A percentile compares a stretch with the other conserved stretches of the same genome.
These are phyloP conservation scores for Stemphylium lycopersici DNA, from an alignment of 2,329 filamentous ascomycete species.

Conservation along the genomic window DNA sequence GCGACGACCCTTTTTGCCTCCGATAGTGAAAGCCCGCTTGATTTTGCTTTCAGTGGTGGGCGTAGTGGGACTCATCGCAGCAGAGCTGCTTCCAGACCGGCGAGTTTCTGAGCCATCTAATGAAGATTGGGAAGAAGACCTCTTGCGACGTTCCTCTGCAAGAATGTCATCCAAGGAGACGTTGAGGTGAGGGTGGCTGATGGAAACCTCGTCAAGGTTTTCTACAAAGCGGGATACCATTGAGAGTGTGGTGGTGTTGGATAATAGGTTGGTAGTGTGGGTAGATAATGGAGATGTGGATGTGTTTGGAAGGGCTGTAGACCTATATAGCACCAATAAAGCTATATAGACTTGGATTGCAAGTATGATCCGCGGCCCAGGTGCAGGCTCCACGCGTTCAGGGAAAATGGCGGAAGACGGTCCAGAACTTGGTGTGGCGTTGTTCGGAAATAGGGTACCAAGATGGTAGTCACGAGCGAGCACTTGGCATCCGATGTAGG, in stretches of 20 bases:
- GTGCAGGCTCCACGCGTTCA: conserved; percentile 1
- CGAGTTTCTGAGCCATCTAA: conserved; percentile 28
- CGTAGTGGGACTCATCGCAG: conserved; percentile 4
- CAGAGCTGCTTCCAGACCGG: conserved; percentile 31
- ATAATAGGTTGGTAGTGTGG: neutral
- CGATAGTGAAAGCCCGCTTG: conserved; percentile 38
- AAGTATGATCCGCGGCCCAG: conserved; percentile 15
- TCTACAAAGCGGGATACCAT: conserved; percentile 50
- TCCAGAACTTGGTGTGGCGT: conserved; percentile 17
- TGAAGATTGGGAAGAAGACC: conserved; percentile 43
- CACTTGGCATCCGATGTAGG: neutral
- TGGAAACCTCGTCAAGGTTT: conserved; percentile 46
- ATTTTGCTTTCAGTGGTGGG: conserved; percentile 39
- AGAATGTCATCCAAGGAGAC: conserved; percentile 50
- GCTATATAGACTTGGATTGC: conserved; percentile 14
- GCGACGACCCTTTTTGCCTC: conserved; percentile 42
- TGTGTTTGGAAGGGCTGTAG: conserved; percentile 5
- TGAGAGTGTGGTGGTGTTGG: conserved; percentile 10
- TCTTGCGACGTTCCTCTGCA: conserved; percentile 45
- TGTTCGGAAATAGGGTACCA: conserved; percentile 7
- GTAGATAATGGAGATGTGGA: neutral
- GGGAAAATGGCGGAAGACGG: conserved; percentile 1
- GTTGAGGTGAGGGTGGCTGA: conserved; percentile 48
- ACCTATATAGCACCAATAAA: conserved; percentile 15
- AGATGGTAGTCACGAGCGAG: neutral